Base-by-base conservation (phyloP, 805 yeast species). In the Candida fluviatilis region DNA sequence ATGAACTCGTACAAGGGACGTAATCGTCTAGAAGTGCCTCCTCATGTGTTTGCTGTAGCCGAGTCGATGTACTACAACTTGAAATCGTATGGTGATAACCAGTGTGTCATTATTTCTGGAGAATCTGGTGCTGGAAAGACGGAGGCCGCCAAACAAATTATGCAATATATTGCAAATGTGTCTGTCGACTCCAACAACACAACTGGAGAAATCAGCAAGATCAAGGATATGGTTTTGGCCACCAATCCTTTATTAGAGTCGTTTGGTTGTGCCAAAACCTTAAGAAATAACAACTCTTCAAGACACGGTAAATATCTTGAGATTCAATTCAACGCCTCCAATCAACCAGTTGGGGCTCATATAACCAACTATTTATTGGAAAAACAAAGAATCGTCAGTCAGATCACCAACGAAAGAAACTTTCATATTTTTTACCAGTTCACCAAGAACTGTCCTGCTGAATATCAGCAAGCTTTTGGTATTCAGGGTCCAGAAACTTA, bases 91-190 rank as follows among this genome's bases (percentile, higher is more conserved):
- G 79, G 84, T 42, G 98, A 93, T 52, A 88, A 81, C 56, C 99
- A 93, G 60, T 91, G 98, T 74, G 98, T 93, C 16, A 93, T 93
- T 51, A 93, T 93, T 49, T 86, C 96, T 2, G 98, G 98, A 40
- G 98, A 91, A 60, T 86, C 96, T 1, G 98, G 98, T 45, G 98
- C 98, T 4, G 98, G 98, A 36, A 91, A 91, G 58, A 91, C 98
- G 4, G 98, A 91, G 65, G 97, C 97, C 16, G 97, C 98, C 30
- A 91, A 91, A 69, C 80, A 95, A 59, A 90, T 91, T 62, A 91
- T 91, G 98, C 97, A 91, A 64, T 91, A 91, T 59, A 84, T 91
- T 50, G 89, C 97, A 26, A 80, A 90, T 17, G 95, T 89, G 3
- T 82, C 93, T 2, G 95, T 90, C 10, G 68, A 60, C 36, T 64